Percentiles rank a stretch among this genome's conserved stretches.
Conservation (phyloP, 805 yeast species). For the Candida ovalis region DNA sequence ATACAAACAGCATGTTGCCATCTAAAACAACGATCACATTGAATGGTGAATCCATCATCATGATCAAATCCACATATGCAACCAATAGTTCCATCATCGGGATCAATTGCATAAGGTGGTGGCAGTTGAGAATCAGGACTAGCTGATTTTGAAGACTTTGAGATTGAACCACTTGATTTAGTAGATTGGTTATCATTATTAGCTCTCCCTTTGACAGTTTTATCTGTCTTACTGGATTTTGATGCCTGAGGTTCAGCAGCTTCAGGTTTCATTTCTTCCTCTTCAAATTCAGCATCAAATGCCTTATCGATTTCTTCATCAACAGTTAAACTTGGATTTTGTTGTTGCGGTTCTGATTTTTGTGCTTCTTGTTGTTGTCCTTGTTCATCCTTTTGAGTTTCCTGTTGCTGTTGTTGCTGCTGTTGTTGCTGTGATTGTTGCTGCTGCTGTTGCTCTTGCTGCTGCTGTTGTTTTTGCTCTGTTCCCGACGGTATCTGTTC, state of each 20-base stretch:
- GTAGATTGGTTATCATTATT: not conserved
- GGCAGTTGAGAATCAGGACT: not conserved
- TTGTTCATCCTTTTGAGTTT: not conserved
- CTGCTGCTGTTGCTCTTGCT: not conserved
- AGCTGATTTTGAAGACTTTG: slow-evolving; percentile 3
- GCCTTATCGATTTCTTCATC: not conserved
- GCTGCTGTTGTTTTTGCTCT: too few relatives aligned
- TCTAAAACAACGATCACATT: slow-evolving; percentile 86
- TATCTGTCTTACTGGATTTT: too few relatives aligned
- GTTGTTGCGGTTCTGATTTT: not conserved
- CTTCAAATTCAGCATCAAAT: not conserved
- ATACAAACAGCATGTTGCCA: slow-evolving; percentile 97
- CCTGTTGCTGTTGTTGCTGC: not conserved
- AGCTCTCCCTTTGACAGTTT: slow-evolving; percentile 1
- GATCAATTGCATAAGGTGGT: slow-evolving; percentile 59
- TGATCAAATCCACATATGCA: slow-evolving; percentile 85
- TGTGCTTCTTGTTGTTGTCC: not conserved
- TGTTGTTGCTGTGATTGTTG: not conserved
- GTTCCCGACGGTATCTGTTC: too few relatives aligned
- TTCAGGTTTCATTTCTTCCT: not conserved
- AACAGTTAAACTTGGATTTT: not conserved
- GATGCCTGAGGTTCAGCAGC: not conserved
- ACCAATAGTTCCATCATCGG: slow-evolving; percentile 82
- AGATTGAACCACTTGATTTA: not conserved
- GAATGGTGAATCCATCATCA: slow-evolving; percentile 92